Base-by-base conservation (phyloP, 1,139 yeast genomes). In the Meyerozyma smithsonii region DNA sequence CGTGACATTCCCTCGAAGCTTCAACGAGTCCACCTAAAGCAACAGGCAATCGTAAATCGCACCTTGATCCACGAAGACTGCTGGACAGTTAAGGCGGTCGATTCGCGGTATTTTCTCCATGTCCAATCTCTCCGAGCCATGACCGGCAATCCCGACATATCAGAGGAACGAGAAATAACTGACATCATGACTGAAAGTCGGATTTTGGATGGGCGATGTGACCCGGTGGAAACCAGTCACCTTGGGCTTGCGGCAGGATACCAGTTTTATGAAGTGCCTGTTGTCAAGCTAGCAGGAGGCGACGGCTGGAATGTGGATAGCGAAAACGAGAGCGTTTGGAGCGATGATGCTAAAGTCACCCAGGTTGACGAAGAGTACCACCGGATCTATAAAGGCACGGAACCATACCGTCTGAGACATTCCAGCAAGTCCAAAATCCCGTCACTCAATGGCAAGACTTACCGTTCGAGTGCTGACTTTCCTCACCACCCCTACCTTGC, bases 71-170 rank as follows among this genome's bases (percentile, higher is more conserved):
- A 60, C 5, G 81, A 77, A 36, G 74, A 71, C 45, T 77, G 77
- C 38, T 81, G 88, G 87, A 71, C 84, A 1, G 58, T 70, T 10
- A 65, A 64, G 36, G 65, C 68, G 1, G 55, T 81, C 1, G 52
- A 57, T 11, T 55, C 65, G 1, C 47, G 47, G 4, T 66, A 60
- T 45, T 82, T 83, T 59, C 65, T 68, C 42, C 62, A 62, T 11
- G 87, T 82, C 1, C 58, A 61, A 19, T 67, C 77, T 2, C 47
- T 80, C 3, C 53, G 60, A 16, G 74, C 72, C 11, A 64, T 79
- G 39, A 69, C 76, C 3, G 83, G 84, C 0, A 69, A 69, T 46
- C 52, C 55, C 3, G 49, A 56, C 45, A 51, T 71, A 2, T 61
- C 69, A 37, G 70, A 69, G 32, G 57, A 56, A 3, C 48, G 55